A percentile compares a stretch with the other conserved stretches of the same genome.
Evolutionary conservation across 208 protist species (phyloP).

Genomic region (Trypanosoma theileri): DNA sequence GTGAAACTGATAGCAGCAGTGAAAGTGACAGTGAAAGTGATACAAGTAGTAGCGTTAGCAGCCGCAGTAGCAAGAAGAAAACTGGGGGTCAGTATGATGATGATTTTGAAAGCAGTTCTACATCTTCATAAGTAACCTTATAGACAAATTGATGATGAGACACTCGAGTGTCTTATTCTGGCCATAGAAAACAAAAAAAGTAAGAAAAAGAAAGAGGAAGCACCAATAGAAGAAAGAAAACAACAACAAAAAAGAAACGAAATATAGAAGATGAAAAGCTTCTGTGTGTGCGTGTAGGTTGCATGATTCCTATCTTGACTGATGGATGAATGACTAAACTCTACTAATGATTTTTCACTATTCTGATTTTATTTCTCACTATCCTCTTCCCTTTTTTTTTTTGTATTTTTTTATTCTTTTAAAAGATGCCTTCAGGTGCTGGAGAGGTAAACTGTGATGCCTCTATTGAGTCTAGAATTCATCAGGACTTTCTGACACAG

Average conservation of each 20-base stretch:
- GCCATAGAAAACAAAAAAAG: not conserved
- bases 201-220: not conserved
- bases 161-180: not conserved
- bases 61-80: not conserved
- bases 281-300: not conserved
- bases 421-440: not conserved
- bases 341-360: not conserved
- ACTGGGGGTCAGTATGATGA: conserved; percentile 25
- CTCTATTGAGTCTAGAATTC: not conserved
- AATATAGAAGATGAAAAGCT: conserved; percentile 6
- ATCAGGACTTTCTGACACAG: not conserved
- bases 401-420: not conserved
- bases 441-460: not conserved
- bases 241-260: not conserved
- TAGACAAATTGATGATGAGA: conserved; percentile 15
- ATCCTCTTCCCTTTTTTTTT: not conserved
- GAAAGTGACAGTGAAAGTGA: conserved; percentile 8
- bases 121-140: conserved; percentile 13
- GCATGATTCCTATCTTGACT: not conserved
- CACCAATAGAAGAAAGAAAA: too few species aligned
- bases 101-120: conserved; percentile 31
- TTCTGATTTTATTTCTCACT: not conserved
- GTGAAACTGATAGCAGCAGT: not conserved
- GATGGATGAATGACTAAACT: too few species aligned
- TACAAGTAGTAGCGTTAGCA: conserved; percentile 3